Evolutionary conservation across 768 basidiomycete genomes (phyloP), one percentile per base, ranked within the genome.

Genomic region (Tulasnella sp.): DNA sequence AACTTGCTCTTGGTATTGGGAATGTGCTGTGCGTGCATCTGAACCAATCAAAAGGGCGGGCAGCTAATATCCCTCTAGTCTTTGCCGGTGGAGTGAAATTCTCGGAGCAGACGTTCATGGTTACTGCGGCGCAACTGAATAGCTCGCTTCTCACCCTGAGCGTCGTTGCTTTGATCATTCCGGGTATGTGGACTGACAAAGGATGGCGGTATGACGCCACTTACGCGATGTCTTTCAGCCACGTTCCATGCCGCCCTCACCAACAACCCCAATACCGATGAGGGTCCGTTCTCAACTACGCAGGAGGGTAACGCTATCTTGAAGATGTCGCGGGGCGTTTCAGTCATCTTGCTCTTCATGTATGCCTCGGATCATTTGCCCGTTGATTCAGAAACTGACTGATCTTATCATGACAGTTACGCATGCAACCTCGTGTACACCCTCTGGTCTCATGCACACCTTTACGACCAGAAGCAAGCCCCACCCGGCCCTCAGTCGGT

Each of bases 31-130:
- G 32, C 42, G 54, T 34, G 39, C 21, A 59, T 25, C 32, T 19
- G 31, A 25, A 6, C 19, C 23, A 29, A 32, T 29, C 29, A 27
- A 17, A 39, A 11, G n/a, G n/a, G n/a, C n/a, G n/a, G n/a, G n/a
- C n/a, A n/a, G n/a, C n/a, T n/a, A n/a, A n/a, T n/a, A n/a, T 17
- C 45, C 32, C 5, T 11, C 2, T 3, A 56, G 54, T 90, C 71
- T 89, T 90, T 62, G 86, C 84, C 19, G 87, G 86, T 56, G 87
- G 87, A 17, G 70, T 81, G 49, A 77, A 77, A 62, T 89, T 79
- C 65, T 83, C 82, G 17, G 83, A 88, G 62, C 87, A 89, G 69
- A 86, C 82, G 1, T 86, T 88, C 63, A 81, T 82, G 46, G 69
- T 57, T 86, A 84, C 80, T 29, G 79, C 85, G 0, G 77, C 80